Evolutionary conservation across 179 eudicot species (phyloP).

Genomic region (Spinacia oleracea): DNA sequence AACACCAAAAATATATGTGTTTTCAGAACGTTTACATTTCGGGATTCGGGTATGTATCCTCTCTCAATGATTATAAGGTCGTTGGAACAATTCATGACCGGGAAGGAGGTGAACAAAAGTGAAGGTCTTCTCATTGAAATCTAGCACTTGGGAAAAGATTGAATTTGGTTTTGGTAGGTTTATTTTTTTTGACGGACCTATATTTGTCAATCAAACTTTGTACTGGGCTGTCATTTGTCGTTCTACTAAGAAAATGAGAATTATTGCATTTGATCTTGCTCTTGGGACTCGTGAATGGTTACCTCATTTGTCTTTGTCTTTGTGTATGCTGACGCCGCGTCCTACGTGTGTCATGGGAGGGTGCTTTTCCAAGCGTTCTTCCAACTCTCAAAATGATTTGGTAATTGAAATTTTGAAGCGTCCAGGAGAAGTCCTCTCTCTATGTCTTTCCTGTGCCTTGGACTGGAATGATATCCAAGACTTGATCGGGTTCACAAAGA

Average conservation of each 20-base stretch:
- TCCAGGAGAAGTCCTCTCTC: background rate
- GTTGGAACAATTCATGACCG: background rate
- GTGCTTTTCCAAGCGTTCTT: background rate
- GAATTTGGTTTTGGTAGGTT: background rate
- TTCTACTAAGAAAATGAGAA: background rate
- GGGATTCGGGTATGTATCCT: conserved; percentile 21
- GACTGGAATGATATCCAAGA: background rate
- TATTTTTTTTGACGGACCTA: background rate
- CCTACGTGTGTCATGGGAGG: conserved; percentile 18
- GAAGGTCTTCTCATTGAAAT: background rate
- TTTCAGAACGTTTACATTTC: background rate
- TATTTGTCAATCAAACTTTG: conserved; percentile 6
- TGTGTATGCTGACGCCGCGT: no score
- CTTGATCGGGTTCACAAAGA: background rate
- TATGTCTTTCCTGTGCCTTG: background rate
- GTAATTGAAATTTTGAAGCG: background rate
- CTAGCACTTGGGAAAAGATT: conserved; percentile 5
- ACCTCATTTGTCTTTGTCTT: background rate
- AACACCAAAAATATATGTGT: conserved; percentile 4
- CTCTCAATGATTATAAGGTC: conserved; percentile 8
- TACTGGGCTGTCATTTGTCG: conserved; percentile 10
- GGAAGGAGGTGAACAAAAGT: background rate
- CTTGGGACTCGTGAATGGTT: conserved; percentile 5
- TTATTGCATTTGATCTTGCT: conserved; percentile 13
- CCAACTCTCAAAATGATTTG: background rate